A percentile compares a stretch with the other conserved stretches of the same genome.
phyloP scores from a whole-genome alignment of 345 rosid species.

The Eucalyptus leucophloia region DNA sequence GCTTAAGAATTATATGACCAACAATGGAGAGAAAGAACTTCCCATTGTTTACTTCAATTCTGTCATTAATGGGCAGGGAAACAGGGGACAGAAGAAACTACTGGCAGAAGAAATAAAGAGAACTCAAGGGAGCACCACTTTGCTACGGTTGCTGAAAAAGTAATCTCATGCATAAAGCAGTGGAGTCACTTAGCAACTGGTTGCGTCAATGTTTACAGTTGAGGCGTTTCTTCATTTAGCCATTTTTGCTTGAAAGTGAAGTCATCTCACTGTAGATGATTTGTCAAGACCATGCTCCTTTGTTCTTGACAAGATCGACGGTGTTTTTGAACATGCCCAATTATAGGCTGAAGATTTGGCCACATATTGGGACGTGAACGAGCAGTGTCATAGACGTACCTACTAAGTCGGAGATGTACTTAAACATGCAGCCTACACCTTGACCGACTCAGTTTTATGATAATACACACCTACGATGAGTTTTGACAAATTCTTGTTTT shows the following conservation, averaged over 20 bases:
- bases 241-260: not conserved
- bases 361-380: not conserved
- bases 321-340: not conserved
- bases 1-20: not conserved
- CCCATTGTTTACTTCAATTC: not conserved
- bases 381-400: not conserved
- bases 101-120: slow-evolving; percentile 14
- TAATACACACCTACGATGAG: not conserved
- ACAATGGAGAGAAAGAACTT: not conserved
- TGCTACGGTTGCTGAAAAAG: slow-evolving; percentile 49
- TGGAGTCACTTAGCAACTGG: not conserved
- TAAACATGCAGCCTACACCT: not conserved
- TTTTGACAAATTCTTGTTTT: not conserved
- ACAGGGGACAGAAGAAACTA: slow-evolving; percentile 35
- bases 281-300: not conserved
- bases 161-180: slow-evolving; percentile 18
- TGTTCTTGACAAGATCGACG: not conserved
- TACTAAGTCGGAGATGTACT: not conserved
- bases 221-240: not conserved
- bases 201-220: not conserved
- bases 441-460: not conserved
- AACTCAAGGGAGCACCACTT: slow-evolving; percentile 60
- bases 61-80: slow-evolving; percentile 25
- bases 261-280: not conserved
- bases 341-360: not conserved